These are phyloP conservation scores for Drechslerella stenobrocha DNA, from an alignment of 2,329 filamentous ascomycete species.

Conservation along the genomic window DNA sequence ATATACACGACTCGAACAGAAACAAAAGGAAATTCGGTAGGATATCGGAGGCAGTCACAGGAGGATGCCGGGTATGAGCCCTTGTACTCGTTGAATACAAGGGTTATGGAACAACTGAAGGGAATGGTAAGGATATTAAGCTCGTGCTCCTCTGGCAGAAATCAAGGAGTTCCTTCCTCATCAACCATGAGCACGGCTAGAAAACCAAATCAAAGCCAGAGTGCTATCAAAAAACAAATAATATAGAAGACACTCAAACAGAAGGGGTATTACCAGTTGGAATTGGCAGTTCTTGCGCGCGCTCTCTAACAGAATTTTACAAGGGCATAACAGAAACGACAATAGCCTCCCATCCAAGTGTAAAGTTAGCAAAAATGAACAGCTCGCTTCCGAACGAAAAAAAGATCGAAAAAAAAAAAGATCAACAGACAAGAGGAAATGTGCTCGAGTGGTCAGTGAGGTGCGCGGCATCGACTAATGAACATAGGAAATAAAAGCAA, in stretches of 20 bases:
- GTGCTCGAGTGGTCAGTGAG: too few species aligned
- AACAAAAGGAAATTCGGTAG: slow-evolving; percentile 23
- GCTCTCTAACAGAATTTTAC: slow-evolving; percentile 44
- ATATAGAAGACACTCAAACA: slow-evolving; percentile 25
- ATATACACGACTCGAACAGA: slow-evolving; percentile 14
- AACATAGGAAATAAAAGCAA: slow-evolving; percentile 1
- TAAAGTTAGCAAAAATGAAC: slow-evolving; percentile 43
- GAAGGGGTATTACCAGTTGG: slow-evolving; percentile 31
- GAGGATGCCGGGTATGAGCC: slow-evolving; percentile 15
- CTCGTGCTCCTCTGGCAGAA: slow-evolving; percentile 18
- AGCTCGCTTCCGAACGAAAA: slow-evolving; percentile 29
- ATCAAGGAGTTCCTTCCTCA: slow-evolving; percentile 18
- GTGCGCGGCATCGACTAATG: not conserved
- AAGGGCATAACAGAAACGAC: slow-evolving; percentile 44
- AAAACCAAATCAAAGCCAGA: slow-evolving; percentile 14
- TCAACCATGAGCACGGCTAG: slow-evolving; percentile 37
- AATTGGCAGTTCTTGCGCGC: slow-evolving; percentile 32
- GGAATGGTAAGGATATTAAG: slow-evolving; percentile 34
- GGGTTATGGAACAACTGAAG: slow-evolving; percentile 7
- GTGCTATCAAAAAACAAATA: slow-evolving; percentile 30
- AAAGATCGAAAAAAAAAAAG: slow-evolving; percentile 6
- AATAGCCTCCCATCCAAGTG: slow-evolving; percentile 43
- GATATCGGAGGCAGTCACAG: slow-evolving; percentile 4
- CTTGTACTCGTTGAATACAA: slow-evolving; percentile 20
- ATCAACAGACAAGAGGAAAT: too few species aligned